Conservation (phyloP, 257 asterid genomes). For the Oldenlandia corymbosa region DNA sequence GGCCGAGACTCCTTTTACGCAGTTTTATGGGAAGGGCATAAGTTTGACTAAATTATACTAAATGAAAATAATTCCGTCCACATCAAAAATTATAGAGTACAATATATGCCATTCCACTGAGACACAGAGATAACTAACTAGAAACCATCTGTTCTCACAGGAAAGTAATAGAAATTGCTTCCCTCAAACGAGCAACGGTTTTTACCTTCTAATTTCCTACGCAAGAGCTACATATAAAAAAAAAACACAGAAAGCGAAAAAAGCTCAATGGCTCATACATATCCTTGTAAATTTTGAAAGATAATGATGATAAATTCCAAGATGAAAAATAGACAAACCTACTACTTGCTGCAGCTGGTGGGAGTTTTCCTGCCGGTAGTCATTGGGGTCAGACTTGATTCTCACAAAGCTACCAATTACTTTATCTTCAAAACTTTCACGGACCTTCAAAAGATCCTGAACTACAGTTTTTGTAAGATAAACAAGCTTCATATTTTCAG, state of each 20-base stretch:
- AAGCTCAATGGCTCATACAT: not conserved
- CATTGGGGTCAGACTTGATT: slow-evolving; percentile 71
- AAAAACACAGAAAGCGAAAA: not conserved
- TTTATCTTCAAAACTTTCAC: slow-evolving; percentile 50
- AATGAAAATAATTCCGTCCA: not conserved
- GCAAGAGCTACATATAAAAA: too few species aligned
- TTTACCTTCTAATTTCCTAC: too few species aligned
- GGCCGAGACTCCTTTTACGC: not conserved
- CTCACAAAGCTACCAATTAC: slow-evolving; percentile 81
- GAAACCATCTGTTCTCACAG: not conserved
- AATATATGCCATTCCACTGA: not conserved
- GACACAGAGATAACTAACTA: not conserved
- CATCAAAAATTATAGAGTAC: not conserved
- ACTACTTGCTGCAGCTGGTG: slow-evolving; percentile 79
- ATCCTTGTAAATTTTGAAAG: not conserved
- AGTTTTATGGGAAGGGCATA: not conserved
- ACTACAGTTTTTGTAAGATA: slow-evolving; percentile 62
- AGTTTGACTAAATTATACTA: not conserved
- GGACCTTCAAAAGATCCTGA: slow-evolving; percentile 57
- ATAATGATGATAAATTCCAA: slow-evolving; percentile 5
- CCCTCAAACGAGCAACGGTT: too few species aligned
- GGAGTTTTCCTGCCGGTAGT: slow-evolving; percentile 59
- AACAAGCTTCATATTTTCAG: slow-evolving; percentile 68
- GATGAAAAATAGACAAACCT: slow-evolving; percentile 40
- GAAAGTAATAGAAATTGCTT: not conserved